These are phyloP conservation scores for Backusella tarrabulga DNA, from an alignment of 192 early-diverging fungal species.

Conservation along the genomic window DNA sequence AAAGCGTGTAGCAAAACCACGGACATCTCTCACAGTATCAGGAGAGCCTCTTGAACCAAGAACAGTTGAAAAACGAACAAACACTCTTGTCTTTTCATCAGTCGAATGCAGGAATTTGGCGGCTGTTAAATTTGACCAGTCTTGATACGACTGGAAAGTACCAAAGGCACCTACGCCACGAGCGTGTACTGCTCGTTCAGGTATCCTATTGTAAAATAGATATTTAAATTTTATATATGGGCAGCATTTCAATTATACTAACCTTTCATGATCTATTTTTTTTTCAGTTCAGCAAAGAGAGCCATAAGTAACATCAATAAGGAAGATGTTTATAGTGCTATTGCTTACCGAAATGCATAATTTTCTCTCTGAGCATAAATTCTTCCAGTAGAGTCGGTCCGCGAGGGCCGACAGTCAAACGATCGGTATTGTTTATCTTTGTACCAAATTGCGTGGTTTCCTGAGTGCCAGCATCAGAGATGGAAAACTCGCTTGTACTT, in stretches of 20 bases:
- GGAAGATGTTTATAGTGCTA: background rate
- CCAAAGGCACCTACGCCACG: slow-evolving; percentile 44
- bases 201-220: slow-evolving; percentile 11
- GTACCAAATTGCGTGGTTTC: slow-evolving; percentile 24
- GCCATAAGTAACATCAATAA: background rate
- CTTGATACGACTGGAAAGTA: slow-evolving; percentile 36
- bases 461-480: slow-evolving; percentile 18
- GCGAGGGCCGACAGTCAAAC: slow-evolving; percentile 24
- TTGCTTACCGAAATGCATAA: slow-evolving; percentile 28
- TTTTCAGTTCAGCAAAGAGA: background rate
- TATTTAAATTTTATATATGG: background rate
- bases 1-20: slow-evolving; percentile 28
- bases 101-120: slow-evolving; percentile 33
- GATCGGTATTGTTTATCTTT: slow-evolving; percentile 27
- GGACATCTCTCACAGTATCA: slow-evolving; percentile 44
- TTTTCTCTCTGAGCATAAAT: slow-evolving; percentile 20
- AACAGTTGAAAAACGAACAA: slow-evolving; percentile 50
- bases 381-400: slow-evolving; percentile 33
- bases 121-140: slow-evolving; percentile 37
- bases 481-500: background rate
- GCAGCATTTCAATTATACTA: background rate
- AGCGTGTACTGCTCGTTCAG: slow-evolving; percentile 42
- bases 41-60: slow-evolving; percentile 35
- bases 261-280: background rate
- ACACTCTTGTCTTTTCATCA: slow-evolving; percentile 41